A percentile compares a stretch with the other conserved stretches of the same genome.
Evolutionary conservation across 345 rosid species (phyloP).

Genomic region (Acer yangbiense): DNA sequence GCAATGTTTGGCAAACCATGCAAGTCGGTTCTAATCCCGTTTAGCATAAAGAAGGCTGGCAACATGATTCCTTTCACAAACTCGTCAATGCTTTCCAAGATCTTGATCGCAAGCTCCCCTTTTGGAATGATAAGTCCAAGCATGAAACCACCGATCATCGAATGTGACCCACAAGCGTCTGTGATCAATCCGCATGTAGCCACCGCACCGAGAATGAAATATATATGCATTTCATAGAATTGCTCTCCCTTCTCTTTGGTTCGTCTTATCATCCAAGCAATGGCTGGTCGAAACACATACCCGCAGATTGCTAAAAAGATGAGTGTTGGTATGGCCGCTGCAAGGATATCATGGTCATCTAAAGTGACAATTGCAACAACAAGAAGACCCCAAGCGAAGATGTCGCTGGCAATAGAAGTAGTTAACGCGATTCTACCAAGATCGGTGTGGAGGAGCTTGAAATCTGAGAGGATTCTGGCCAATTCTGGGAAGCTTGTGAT

Average conservation of each 20-base stretch:
- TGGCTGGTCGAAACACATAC: slow-evolving; percentile 24
- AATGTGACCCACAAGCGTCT: slow-evolving; percentile 26
- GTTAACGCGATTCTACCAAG: slow-evolving; percentile 30
- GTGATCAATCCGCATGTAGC: slow-evolving; percentile 20
- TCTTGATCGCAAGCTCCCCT: slow-evolving; percentile 15
- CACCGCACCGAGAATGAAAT: slow-evolving; percentile 13
- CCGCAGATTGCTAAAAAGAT: slow-evolving; percentile 8
- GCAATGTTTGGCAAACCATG: neutral
- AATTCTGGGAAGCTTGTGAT: slow-evolving; percentile 41
- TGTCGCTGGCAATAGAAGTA: slow-evolving; percentile 20
- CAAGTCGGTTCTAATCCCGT: slow-evolving; percentile 10
- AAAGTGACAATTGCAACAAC: neutral
- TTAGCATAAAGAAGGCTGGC: slow-evolving; percentile 3
- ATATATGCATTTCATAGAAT: neutral
- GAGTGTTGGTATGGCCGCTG: neutral
- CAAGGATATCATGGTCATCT: neutral
- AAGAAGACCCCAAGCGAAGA: slow-evolving; percentile 24
- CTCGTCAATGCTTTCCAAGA: slow-evolving; percentile 19
- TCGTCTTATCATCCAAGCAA: slow-evolving; percentile 10
- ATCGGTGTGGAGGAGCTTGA: slow-evolving; percentile 34
- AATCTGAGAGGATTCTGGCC: slow-evolving; percentile 31
- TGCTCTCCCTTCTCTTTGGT: neutral
- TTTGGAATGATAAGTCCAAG: slow-evolving; percentile 24
- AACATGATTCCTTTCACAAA: slow-evolving; percentile 16
- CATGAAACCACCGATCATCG: slow-evolving; percentile 24